These are phyloP conservation scores for Cyberlindnera amylophila DNA, from an alignment of 805 yeast species.

Conservation along the genomic window DNA sequence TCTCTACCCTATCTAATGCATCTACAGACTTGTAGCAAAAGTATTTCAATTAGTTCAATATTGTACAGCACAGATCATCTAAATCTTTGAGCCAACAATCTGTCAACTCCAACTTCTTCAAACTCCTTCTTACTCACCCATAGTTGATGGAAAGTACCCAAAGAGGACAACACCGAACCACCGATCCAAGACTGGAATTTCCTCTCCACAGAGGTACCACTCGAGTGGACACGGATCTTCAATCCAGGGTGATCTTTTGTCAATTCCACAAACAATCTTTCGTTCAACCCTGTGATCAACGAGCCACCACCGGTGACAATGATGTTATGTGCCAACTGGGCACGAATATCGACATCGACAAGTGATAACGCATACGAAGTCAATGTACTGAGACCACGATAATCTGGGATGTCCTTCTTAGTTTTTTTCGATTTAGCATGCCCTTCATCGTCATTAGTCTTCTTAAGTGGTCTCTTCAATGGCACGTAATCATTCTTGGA, in stretches of 20 bases:
- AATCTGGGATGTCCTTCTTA: constrained; percentile 23
- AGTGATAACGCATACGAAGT: constrained; percentile 50
- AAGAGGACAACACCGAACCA: constrained; percentile 79
- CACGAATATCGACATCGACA: constrained; percentile 77
- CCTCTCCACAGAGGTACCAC: constrained; percentile 76
- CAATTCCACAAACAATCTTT: constrained; percentile 69
- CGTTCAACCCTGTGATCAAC: constrained; percentile 75
- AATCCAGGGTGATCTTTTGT: constrained; percentile 73
- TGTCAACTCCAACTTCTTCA: constrained; percentile 83
- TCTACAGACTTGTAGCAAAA: no score
- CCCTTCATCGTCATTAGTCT: constrained; percentile 30
- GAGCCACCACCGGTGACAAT: constrained; percentile 85
- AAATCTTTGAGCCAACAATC: constrained; percentile 76
- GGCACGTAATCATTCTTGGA: constrained; percentile 68
- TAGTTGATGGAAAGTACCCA: constrained; percentile 92
- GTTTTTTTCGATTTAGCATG: constrained; percentile 27
- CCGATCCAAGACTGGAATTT: constrained; percentile 87
- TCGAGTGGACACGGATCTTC: constrained; percentile 77
- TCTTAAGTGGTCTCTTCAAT: constrained; percentile 50
- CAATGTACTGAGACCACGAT: constrained; percentile 56
- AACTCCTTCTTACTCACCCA: constrained; percentile 90
- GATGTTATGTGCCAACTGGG: constrained; percentile 84
- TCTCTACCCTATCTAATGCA: no score
- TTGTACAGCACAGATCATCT: constrained; percentile 39
- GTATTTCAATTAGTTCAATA: no score